These are phyloP conservation scores for Choanephora cucurbitarum DNA, from an alignment of 371 early-diverging fungal species.

Conservation along the genomic window DNA sequence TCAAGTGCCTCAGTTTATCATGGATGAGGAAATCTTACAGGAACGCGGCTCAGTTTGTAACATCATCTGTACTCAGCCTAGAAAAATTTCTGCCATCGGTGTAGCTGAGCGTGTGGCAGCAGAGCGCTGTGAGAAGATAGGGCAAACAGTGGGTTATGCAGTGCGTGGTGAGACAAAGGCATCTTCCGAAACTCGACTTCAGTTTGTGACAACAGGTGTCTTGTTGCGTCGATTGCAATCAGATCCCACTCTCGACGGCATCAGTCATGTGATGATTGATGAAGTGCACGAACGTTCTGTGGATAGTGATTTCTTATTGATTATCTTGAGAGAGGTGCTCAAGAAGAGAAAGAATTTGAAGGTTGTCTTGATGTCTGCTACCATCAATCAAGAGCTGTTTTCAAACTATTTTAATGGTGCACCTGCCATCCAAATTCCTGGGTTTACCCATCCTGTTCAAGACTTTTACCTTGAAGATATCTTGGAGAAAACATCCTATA, in stretches of 20 bases:
- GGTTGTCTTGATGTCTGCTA: conserved; percentile 84
- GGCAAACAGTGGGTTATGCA: conserved; percentile 61
- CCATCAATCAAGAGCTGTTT: conserved; percentile 66
- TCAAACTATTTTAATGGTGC: conserved; percentile 63
- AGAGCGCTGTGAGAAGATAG: conserved; percentile 63
- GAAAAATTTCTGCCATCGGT: conserved; percentile 89
- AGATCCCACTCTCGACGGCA: conserved; percentile 64
- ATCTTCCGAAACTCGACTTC: conserved; percentile 64
- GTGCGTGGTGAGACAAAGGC: conserved; percentile 65
- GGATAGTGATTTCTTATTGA: conserved; percentile 66
- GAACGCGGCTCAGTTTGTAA: conserved; percentile 54
- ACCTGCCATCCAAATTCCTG: conserved; percentile 75
- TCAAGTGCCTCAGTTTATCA: conserved; percentile 91
- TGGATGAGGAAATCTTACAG: conserved; percentile 69
- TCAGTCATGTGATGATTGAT: conserved; percentile 77
- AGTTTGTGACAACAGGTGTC: conserved; percentile 88
- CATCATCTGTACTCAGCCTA: conserved; percentile 93
- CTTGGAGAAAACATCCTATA: conserved; percentile 46
- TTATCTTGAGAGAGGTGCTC: conserved; percentile 57
- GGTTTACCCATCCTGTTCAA: conserved; percentile 79
- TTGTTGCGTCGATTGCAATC: conserved; percentile 74
- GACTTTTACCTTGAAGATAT: conserved; percentile 69
- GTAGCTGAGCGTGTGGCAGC: conserved; percentile 81
- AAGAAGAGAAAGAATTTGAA: conserved; percentile 52
- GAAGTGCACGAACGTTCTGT: conserved; percentile 82